phyloP scores from a whole-genome alignment of 1,139 yeast genomes.

The Lodderomyces elongisporus region DNA sequence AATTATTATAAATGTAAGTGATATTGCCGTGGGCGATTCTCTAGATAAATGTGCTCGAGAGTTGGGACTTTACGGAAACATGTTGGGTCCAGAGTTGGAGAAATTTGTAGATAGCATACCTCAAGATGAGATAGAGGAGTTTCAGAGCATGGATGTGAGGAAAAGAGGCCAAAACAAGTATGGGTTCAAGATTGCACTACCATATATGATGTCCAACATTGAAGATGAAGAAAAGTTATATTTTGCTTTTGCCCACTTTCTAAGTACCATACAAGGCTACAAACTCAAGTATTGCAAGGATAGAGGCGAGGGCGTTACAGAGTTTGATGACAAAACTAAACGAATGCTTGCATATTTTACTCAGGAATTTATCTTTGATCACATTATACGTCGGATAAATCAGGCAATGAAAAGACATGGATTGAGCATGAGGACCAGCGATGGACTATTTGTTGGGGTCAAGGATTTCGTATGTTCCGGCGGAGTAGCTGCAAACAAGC shows the following conservation, averaged over 20 bases:
- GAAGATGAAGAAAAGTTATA: constrained; percentile 28
- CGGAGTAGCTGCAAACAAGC: constrained; percentile 81
- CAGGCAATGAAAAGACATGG: constrained; percentile 44
- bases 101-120: constrained; percentile 38
- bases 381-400: constrained; percentile 60
- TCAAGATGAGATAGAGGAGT: constrained; percentile 15
- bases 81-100: constrained; percentile 85
- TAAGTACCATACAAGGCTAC: constrained; percentile 47
- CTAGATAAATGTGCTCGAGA: constrained; percentile 90
- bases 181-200: constrained; percentile 25
- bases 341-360: constrained; percentile 53
- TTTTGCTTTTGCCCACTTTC: constrained; percentile 79
- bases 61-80: constrained; percentile 71
- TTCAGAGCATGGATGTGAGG: constrained; percentile 18
- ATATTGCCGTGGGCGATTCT: constrained; percentile 92
- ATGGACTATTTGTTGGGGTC: constrained; percentile 38
- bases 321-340: constrained; percentile 19
- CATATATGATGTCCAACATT: constrained; percentile 30
- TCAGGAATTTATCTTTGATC: constrained; percentile 67
- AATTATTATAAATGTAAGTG: constrained; percentile 69
- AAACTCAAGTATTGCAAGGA: constrained; percentile 8
- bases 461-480: constrained; percentile 78
- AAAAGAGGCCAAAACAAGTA: constrained; percentile 23
- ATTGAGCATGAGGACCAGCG: constrained; percentile 15
- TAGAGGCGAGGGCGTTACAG: constrained; percentile 1